Percentiles rank a stretch among this genome's conserved stretches.
Conservation (phyloP, 225 moss, liverwort and hornwort genomes). For the Neckera pumila region DNA sequence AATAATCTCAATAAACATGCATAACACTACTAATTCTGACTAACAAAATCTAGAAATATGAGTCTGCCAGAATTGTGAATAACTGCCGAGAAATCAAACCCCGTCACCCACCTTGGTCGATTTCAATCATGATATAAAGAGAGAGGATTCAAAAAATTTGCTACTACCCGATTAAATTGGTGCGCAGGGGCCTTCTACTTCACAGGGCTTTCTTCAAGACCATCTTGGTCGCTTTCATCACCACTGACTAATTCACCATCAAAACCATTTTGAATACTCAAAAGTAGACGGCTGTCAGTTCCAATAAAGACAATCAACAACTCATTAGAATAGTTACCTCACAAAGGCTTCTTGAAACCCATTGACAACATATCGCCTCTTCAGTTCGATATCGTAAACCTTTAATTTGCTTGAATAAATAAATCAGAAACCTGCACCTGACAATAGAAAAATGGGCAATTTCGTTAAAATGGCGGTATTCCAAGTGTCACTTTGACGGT, state of each 20-base stretch:
- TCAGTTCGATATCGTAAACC: not conserved
- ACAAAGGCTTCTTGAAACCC: not conserved
- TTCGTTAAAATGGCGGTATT: no score
- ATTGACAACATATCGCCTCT: not conserved
- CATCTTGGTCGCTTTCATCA: constrained; percentile 40
- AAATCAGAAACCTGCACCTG: not conserved
- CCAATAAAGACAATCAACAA: not conserved
- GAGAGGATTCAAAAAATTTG: not conserved
- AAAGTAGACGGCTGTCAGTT: constrained; percentile 35
- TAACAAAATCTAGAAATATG: not conserved
- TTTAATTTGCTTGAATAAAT: not conserved
- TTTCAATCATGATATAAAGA: not conserved
- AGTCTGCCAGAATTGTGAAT: not conserved
- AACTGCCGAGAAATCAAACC: not conserved
- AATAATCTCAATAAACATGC: not conserved
- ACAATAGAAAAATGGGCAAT: not conserved
- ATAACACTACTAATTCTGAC: not conserved
- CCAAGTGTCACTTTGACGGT: no score
- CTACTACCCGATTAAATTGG: constrained; percentile 12
- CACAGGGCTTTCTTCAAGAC: constrained; percentile 29
- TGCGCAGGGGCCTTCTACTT: constrained; percentile 6
- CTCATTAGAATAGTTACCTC: not conserved
- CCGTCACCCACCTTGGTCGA: not conserved
- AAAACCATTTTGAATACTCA: constrained; percentile 39
- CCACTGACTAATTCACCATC: constrained; percentile 32